Percentiles rank a stretch among this genome's conserved stretches.
phyloP scores from a whole-genome alignment of 225 moss, liverwort and hornwort genomes.

The Takakia lepidozioides region DNA sequence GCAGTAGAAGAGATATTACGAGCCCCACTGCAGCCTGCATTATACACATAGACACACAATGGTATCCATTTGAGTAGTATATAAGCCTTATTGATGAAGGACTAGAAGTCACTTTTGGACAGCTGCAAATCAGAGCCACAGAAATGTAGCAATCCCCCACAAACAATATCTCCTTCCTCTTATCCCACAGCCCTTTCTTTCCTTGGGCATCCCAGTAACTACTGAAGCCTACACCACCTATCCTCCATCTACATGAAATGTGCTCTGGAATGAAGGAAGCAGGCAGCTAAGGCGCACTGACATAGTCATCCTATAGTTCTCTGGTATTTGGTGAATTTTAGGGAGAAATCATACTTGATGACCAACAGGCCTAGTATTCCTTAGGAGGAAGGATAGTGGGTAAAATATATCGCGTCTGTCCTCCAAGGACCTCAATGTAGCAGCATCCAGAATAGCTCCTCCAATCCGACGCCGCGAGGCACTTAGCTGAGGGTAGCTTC shows the following conservation, averaged over 20 bases:
- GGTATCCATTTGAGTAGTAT: too few relatives aligned
- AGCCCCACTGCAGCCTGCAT: slow-evolving; percentile 88
- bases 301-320: neutral
- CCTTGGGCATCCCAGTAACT: too few relatives aligned
- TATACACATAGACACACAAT: neutral
- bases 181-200: too few relatives aligned
- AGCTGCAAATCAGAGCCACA: too few relatives aligned
- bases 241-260: too few relatives aligned
- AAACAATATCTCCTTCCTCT: too few relatives aligned
- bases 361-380: slow-evolving; percentile 81
- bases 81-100: too few relatives aligned
- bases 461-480: slow-evolving; percentile 79
- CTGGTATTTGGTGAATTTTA: neutral
- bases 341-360: slow-evolving; percentile 51
- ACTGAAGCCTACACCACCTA: too few relatives aligned
- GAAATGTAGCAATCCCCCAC: too few relatives aligned
- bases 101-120: too few relatives aligned
- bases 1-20: slow-evolving; percentile 73
- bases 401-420: slow-evolving; percentile 47
- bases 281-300: too few relatives aligned
- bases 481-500: slow-evolving; percentile 63
- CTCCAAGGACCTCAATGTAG: slow-evolving; percentile 62
- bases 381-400: slow-evolving; percentile 57
- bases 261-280: neutral
- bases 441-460: slow-evolving; percentile 69